Percentiles rank a stretch among this genome's conserved stretches.
Conservation (phyloP, 495 filamentous ascomycete species). For the Penicillium goetzii region DNA sequence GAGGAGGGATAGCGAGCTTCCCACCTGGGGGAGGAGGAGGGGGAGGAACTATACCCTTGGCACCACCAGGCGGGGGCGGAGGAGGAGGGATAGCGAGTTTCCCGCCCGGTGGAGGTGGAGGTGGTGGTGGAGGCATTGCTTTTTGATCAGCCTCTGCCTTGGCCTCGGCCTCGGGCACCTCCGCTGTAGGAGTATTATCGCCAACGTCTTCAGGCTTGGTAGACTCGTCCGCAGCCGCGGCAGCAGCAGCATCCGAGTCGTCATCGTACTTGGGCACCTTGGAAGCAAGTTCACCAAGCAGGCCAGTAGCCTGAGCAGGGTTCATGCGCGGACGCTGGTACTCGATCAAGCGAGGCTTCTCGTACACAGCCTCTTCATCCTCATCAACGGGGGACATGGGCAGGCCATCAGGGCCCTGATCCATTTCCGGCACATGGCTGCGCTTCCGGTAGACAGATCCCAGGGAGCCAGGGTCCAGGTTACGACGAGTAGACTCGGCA, state of each 20-base stretch:
- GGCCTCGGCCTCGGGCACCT: slow-evolving; percentile 28
- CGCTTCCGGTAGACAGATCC: slow-evolving; percentile 67
- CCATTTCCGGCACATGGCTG: slow-evolving; percentile 53
- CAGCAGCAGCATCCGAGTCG: slow-evolving; percentile 58
- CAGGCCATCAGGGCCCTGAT: slow-evolving; percentile 44
- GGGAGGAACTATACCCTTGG: slow-evolving; percentile 49
- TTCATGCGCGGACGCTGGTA: slow-evolving; percentile 75
- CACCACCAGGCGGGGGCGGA: slow-evolving; percentile 44
- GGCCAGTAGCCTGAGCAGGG: slow-evolving; percentile 69
- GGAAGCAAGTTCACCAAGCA: slow-evolving; percentile 78
- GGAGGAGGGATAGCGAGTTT: slow-evolving; percentile 27
- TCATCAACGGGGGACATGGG: slow-evolving; percentile 45
- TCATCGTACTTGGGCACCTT: slow-evolving; percentile 79
- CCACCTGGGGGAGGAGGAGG: slow-evolving; percentile 51
- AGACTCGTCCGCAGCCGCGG: slow-evolving; percentile 33
- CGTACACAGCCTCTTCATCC: slow-evolving; percentile 56
- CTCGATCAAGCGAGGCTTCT: slow-evolving; percentile 68
- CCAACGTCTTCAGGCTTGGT: slow-evolving; percentile 23
- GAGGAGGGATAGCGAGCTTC: slow-evolving; percentile 35
- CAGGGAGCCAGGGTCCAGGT: slow-evolving; percentile 60
- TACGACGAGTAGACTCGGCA: slow-evolving; percentile 53
- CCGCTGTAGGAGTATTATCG: slow-evolving; percentile 34
- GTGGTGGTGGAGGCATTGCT: slow-evolving; percentile 53
- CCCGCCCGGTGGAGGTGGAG: slow-evolving; percentile 46
- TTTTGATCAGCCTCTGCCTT: slow-evolving; percentile 30